Evolutionary conservation across 441 rosid genomes (phyloP).

Genomic region (Gossypium lobatum): DNA sequence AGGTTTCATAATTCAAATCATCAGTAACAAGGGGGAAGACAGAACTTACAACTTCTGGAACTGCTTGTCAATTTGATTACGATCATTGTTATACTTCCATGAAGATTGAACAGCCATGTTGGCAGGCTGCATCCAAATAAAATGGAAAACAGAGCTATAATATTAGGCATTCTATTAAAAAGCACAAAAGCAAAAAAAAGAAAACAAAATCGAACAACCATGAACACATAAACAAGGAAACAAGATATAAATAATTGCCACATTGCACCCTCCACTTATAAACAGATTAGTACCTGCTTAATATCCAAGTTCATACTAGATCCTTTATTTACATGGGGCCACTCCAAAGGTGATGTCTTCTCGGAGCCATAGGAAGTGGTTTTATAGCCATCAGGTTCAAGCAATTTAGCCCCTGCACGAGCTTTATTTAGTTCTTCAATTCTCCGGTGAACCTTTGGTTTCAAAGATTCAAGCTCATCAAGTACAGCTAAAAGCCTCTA

Average conservation of each 20-base stretch:
- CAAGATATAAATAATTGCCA: background rate
- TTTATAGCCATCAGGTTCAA: conserved; percentile 33
- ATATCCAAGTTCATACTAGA: conserved; percentile 31
- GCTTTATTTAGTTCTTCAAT: conserved; percentile 50
- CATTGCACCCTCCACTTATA: background rate
- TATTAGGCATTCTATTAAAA: background rate
- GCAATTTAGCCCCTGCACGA: conserved; percentile 24
- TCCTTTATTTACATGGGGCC: conserved; percentile 32
- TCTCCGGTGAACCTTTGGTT: conserved; percentile 59
- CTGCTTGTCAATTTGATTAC: conserved; percentile 56
- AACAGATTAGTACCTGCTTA: conserved; percentile 34
- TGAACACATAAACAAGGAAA: background rate
- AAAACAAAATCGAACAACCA: background rate
- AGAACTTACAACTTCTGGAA: conserved; percentile 72
- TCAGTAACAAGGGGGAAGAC: background rate
- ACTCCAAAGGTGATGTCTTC: conserved; percentile 33
- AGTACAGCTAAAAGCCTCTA: conserved; percentile 66
- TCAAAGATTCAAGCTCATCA: conserved; percentile 73
- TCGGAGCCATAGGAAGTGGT: conserved; percentile 29
- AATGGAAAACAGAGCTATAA: conserved; percentile 5
- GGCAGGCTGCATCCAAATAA: conserved; percentile 45
- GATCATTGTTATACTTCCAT: conserved; percentile 39
- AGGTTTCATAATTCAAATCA: conserved; percentile 6
- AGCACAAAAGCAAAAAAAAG: background rate
- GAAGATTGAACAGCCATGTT: conserved; percentile 38